A percentile compares a stretch with the other conserved stretches of the same genome.
These are phyloP conservation scores for Rhizophora mangle DNA, from an alignment of 345 rosid species.

Conservation along the genomic window DNA sequence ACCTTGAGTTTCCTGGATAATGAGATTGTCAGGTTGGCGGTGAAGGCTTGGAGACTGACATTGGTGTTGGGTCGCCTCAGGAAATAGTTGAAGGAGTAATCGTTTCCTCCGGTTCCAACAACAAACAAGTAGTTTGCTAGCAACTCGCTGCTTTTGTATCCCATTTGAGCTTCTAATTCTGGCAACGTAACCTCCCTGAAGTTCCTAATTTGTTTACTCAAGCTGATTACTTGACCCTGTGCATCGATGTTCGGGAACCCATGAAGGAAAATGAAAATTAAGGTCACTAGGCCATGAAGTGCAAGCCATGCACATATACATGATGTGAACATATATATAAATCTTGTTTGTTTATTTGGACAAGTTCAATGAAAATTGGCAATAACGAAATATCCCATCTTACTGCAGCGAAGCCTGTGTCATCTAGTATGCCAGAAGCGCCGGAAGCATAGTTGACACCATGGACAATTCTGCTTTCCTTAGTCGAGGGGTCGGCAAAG, in stretches of 20 bases:
- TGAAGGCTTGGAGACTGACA: conserved; percentile 37
- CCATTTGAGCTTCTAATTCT: conserved; percentile 28
- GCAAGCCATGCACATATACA: too few species aligned
- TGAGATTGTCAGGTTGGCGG: conserved; percentile 39
- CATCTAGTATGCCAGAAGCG: conserved; percentile 58
- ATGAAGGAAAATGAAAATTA: too few species aligned
- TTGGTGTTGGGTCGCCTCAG: conserved; percentile 12
- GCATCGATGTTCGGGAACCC: background rate
- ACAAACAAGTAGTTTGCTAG: conserved; percentile 41
- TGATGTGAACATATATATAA: too few species aligned
- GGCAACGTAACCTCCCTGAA: conserved; percentile 45
- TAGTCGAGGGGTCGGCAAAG: conserved; percentile 43
- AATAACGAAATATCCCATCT: background rate
- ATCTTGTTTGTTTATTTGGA: too few species aligned
- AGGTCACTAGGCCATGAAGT: too few species aligned
- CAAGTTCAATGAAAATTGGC: background rate
- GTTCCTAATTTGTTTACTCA: conserved; percentile 44
- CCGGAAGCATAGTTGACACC: conserved; percentile 66
- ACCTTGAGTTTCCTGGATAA: conserved; percentile 49
- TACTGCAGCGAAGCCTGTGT: conserved; percentile 48
- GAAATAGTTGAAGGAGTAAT: conserved; percentile 61
- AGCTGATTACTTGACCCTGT: conserved; percentile 51
- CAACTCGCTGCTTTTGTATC: conserved; percentile 8
- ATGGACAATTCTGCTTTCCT: conserved; percentile 28
- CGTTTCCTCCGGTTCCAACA: conserved; percentile 62